These are phyloP conservation scores for Halophytophthora polymorphica DNA, from an alignment of 352 stramenopile genomes.

Conservation along the genomic window DNA sequence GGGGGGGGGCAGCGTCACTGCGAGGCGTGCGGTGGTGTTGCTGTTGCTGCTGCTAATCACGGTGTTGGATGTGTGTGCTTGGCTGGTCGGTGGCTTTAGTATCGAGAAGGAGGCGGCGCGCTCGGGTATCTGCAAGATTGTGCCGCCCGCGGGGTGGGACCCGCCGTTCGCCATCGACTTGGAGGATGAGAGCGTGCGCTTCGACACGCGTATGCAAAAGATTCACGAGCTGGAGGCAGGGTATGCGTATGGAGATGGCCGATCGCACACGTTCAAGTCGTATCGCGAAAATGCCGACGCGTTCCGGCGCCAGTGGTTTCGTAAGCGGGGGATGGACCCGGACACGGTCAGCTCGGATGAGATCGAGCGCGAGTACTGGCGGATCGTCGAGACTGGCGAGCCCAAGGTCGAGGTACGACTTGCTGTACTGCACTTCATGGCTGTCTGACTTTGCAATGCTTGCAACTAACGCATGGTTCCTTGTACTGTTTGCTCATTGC, in stretches of 20 bases:
- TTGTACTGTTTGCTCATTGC: no score
- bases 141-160: conserved; percentile 94
- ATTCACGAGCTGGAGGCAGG: conserved; percentile 87
- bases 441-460: not conserved
- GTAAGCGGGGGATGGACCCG: conserved; percentile 31
- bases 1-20: not conserved
- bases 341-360: conserved; percentile 47
- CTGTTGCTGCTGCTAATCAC: no score
- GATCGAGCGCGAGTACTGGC: conserved; percentile 89
- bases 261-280: conserved; percentile 60
- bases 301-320: conserved; percentile 60
- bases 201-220: conserved; percentile 93
- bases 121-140: conserved; percentile 97
- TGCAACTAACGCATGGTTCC: no score
- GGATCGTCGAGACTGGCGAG: conserved; percentile 65
- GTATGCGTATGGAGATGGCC: conserved; percentile 58
- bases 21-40: not conserved
- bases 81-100: conserved; percentile 18
- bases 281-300: conserved; percentile 55
- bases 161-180: conserved; percentile 73
- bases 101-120: conserved; percentile 55
- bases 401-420: conserved; percentile 29
- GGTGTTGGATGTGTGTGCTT: not conserved
- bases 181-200: conserved; percentile 47
- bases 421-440: not conserved